A percentile compares a stretch with the other conserved stretches of the same genome.
Conservation (phyloP, 78 protist genomes). For the Polysphondylium violaceum region DNA sequence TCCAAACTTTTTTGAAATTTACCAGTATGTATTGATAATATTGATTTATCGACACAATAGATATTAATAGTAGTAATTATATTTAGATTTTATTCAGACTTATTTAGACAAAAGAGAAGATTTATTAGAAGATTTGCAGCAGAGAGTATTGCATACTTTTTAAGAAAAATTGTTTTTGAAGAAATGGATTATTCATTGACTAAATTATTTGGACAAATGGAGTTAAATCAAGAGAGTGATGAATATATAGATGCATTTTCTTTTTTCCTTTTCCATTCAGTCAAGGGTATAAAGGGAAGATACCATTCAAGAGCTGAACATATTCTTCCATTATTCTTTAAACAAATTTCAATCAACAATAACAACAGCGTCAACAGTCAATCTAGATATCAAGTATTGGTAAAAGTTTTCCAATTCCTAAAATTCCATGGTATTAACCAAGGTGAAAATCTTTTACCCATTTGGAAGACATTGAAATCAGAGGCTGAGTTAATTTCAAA, state of each 20-base stretch:
- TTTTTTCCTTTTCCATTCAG: conserved; percentile 43
- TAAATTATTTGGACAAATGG: conserved; percentile 6
- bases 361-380: neutral
- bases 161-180: conserved; percentile 64
- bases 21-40: conserved; percentile 21
- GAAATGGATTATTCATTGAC: conserved; percentile 1
- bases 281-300: conserved; percentile 65
- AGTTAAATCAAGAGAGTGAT: neutral
- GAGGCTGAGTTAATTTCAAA: neutral
- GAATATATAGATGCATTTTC: conserved; percentile 63
- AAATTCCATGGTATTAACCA: conserved; percentile 29
- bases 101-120: conserved; percentile 50
- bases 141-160: conserved; percentile 47
- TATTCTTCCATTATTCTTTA: conserved; percentile 35
- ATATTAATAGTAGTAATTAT: neutral
- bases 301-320: conserved; percentile 69
- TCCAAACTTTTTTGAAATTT: conserved; percentile 41
- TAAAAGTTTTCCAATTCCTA: conserved; percentile 9
- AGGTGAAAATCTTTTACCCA: conserved; percentile 25
- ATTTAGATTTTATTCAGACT: conserved; percentile 55
- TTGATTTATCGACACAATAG: neutral
- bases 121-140: conserved; percentile 79
- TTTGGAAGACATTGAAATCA: conserved; percentile 31
- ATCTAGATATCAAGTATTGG: neutral
- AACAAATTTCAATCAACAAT: neutral